Percentiles rank a stretch among this genome's conserved stretches.
phyloP scores from a whole-genome alignment of 805 yeast species.

The Wickerhamia fluorescens region DNA sequence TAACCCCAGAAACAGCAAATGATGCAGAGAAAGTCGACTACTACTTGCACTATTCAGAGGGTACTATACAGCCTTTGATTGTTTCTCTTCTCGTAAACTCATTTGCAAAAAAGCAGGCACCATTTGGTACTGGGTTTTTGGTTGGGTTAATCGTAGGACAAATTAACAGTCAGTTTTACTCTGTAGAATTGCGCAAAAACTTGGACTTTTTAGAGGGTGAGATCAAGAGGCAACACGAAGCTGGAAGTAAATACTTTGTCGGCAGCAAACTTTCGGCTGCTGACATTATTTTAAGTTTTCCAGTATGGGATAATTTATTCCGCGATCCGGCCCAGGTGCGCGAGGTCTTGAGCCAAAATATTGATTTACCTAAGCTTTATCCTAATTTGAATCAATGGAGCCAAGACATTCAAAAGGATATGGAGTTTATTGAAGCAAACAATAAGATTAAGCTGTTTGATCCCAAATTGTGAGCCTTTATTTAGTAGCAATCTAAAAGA shows the following conservation, averaged over 20 bases:
- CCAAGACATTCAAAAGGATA: constrained; percentile 8
- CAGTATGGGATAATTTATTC: constrained; percentile 17
- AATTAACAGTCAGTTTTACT: constrained; percentile 21
- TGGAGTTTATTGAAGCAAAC: constrained; percentile 11
- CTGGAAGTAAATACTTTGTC: constrained; percentile 18
- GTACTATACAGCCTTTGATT: constrained; percentile 16
- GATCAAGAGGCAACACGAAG: constrained; percentile 17
- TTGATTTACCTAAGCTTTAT: constrained; percentile 7
- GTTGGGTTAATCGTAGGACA: constrained; percentile 14
- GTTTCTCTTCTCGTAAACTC: constrained; percentile 17
- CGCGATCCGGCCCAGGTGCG: constrained; percentile 2
- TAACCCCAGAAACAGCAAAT: constrained; percentile 26
- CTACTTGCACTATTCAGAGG: constrained; percentile 20
- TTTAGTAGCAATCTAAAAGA: too few relatives aligned
- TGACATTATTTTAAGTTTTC: constrained; percentile 32
- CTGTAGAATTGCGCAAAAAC: constrained; percentile 15
- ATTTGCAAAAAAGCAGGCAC: constrained; percentile 21
- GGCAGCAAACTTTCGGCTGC: constrained; percentile 33
- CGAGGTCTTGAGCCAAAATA: constrained; percentile 1
- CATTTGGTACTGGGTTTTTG: constrained; percentile 17
- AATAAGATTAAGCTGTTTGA: constrained; percentile 2
- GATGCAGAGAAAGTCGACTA: constrained; percentile 29
- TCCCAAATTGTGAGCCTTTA: constrained; percentile 1
- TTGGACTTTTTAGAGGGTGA: constrained; percentile 23
- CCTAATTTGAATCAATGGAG: constrained; percentile 21